Evolutionary conservation across 495 filamentous ascomycete species (phyloP).

Genomic region (Immersiella caudata): DNA sequence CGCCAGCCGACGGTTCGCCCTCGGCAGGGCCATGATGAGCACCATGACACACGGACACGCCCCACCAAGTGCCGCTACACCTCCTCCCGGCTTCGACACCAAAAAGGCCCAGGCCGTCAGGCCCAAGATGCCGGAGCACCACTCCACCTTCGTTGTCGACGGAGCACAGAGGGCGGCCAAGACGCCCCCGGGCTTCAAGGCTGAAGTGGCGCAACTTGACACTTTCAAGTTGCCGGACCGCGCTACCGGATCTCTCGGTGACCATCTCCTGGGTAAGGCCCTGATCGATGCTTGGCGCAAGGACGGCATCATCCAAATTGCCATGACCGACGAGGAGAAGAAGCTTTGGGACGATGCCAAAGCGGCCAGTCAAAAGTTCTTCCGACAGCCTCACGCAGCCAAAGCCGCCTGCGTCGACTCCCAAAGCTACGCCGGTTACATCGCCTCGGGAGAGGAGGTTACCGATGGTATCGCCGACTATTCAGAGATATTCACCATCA

Average conservation of each 20-base stretch:
- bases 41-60: conserved; percentile 19
- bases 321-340: conserved; percentile 33
- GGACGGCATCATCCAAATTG: conserved; percentile 50
- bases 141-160: background rate
- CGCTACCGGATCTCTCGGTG: conserved; percentile 32
- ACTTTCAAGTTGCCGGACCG: conserved; percentile 41
- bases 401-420: conserved; percentile 49
- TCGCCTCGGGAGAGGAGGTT: conserved; percentile 52
- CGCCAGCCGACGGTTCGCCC: conserved; percentile 13
- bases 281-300: conserved; percentile 45
- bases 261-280: conserved; percentile 38
- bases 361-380: conserved; percentile 42
- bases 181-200: conserved; percentile 44
- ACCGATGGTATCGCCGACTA: conserved; percentile 52
- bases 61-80: conserved; percentile 19
- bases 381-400: conserved; percentile 33
- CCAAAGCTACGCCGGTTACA: conserved; percentile 50
- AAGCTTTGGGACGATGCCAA: conserved; percentile 34
- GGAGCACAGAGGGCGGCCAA: conserved; percentile 19
- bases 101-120: conserved; percentile 20
- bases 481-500: conserved; percentile 53
- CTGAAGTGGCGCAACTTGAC: conserved; percentile 35
- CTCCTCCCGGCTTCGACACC: conserved; percentile 28
- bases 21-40: conserved; percentile 23
- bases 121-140: conserved; percentile 7